Base-by-base conservation (phyloP, 2,329 filamentous ascomycete genomes). In the Huntiella decipiens region DNA sequence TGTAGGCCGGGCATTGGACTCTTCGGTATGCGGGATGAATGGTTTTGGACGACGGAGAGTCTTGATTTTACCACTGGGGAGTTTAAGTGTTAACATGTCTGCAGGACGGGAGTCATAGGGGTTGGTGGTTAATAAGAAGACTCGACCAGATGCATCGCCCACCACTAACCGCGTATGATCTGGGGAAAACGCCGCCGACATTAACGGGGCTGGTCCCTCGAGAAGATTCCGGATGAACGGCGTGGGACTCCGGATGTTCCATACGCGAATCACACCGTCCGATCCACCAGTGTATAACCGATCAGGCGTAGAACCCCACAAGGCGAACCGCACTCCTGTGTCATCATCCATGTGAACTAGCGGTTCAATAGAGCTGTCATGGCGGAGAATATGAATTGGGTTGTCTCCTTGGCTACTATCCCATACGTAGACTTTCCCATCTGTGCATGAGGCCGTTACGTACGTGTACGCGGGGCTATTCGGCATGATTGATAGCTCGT, bases 211-310 rank as follows among this genome's bases (percentile, higher is more conserved):
- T 0, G 70, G 63, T 1, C 68, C 67, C 49, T 70, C 64, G 1
- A 78, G 59, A 1, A 79, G 58, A 43, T 69, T 63, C 16, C 69
- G 65, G 4, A 78, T 61, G 38, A 71, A 63, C 7, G 48, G 48
- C 3, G 15, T 35, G 15, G 33, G 33, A 22, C 52, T 58, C 7
- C 70, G 67, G 6, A 79, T 58, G 51, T 78, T 73, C 75, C 75
- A 79, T 2, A 73, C 71, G 50, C 74, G 77, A 12, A 79, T 63
- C 0, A 70, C 63, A 1, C 75, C 75, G 50, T 79, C 75, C 1
- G 74, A 77, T 0, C 71, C 73, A 1, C 74, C 75, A 0, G 74
- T 78, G 52, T 79, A 79, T 38, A 79, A 66, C 0, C 74, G 65
- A 46, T 75, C 70, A 0, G 63, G 56, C 0, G 67, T 70, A 12